Evolutionary conservation across 805 yeast species (phyloP).

Genomic region (Starmerella floris): DNA sequence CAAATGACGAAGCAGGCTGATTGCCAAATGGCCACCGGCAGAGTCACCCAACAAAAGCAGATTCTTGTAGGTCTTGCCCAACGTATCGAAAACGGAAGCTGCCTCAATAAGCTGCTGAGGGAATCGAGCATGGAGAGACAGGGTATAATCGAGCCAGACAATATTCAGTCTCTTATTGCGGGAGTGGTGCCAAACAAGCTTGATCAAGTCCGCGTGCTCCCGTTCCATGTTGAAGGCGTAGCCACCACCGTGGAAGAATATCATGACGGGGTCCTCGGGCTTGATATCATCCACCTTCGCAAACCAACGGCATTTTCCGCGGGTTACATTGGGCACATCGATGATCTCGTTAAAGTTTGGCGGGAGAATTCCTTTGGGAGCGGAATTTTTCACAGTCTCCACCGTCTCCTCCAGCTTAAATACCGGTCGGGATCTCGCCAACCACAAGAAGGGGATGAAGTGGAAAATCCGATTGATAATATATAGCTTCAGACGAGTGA

Average conservation of each 20-base stretch:
- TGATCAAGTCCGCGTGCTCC: constrained; percentile 5
- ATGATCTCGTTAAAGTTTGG: constrained; percentile 3
- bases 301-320: constrained; percentile 14
- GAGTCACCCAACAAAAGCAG: constrained; percentile 25
- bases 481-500: no score
- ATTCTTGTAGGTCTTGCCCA: constrained; percentile 14
- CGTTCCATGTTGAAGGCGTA: constrained; percentile 10
- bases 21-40: constrained; percentile 24
- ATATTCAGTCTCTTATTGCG: constrained; percentile 18
- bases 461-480: no score
- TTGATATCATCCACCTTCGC: constrained; percentile 14
- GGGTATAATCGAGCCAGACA: constrained; percentile 23
- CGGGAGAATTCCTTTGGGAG: background rate
- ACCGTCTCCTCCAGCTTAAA: background rate
- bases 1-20: constrained; percentile 11
- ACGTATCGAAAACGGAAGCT: constrained; percentile 14
- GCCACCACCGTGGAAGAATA: constrained; percentile 23
- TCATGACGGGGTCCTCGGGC: constrained; percentile 18
- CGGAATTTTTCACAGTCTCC: background rate
- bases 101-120: constrained; percentile 24
- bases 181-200: constrained; percentile 4
- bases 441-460: no score
- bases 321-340: constrained; percentile 3
- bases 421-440: no score
- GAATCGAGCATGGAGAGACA: constrained; percentile 15